A percentile compares a stretch with the other conserved stretches of the same genome.
These are phyloP conservation scores for Rubroboletus satanas DNA, from an alignment of 768 basidiomycete species.

Conservation along the genomic window DNA sequence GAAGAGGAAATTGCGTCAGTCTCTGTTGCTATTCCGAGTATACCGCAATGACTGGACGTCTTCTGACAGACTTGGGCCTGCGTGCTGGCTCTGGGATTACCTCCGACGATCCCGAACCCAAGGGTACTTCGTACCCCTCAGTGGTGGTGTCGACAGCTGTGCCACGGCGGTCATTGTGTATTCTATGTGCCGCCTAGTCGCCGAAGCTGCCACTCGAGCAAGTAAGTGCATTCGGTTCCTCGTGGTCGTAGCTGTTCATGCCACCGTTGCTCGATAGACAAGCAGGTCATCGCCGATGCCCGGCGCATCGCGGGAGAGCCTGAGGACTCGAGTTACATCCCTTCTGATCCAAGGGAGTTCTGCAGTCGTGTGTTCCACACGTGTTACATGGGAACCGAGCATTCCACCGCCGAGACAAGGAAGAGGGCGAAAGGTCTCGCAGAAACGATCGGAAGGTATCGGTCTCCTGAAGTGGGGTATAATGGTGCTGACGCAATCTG, in stretches of 20 bases:
- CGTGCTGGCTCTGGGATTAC: constrained; percentile 99
- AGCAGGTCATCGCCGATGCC: constrained; percentile 87
- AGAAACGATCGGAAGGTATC: constrained; percentile 84
- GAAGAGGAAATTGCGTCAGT: constrained; percentile 98
- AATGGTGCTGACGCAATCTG: background rate
- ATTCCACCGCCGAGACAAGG: constrained; percentile 85
- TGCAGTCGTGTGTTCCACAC: constrained; percentile 88
- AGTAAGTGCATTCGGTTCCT: constrained; percentile 42
- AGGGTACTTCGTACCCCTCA: constrained; percentile 93
- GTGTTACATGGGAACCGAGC: constrained; percentile 98
- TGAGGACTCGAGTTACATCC: constrained; percentile 76
- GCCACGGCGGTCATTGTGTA: constrained; percentile 94
- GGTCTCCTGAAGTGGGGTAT: background rate
- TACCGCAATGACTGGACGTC: background rate
- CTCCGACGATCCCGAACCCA: constrained; percentile 88
- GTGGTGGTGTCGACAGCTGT: constrained; percentile 96
- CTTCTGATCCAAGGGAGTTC: constrained; percentile 85
- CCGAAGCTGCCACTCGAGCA: constrained; percentile 67
- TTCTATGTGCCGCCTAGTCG: constrained; percentile 93
- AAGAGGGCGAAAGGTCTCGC: constrained; percentile 82
- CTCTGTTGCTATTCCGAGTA: background rate
- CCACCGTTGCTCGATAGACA: constrained; percentile 41
- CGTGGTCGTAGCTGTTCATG: background rate
- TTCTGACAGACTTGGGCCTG: constrained; percentile 76
- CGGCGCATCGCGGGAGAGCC: constrained; percentile 84